Evolutionary conservation across 2,329 filamentous ascomycete species (phyloP).

Genomic region (Falciphora oryzae): DNA sequence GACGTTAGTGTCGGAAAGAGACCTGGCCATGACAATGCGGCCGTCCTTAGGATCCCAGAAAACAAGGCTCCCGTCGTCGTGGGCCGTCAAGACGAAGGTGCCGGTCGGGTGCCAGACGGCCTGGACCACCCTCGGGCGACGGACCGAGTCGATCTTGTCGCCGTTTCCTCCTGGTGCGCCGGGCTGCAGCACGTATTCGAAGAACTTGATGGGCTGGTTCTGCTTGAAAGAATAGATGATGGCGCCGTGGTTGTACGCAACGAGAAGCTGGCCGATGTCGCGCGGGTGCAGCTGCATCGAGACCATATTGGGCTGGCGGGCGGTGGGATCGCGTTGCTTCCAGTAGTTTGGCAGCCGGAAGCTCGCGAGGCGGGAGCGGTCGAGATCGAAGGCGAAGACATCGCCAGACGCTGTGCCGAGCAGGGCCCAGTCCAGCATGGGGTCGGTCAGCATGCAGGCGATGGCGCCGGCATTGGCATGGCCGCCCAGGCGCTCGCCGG

Average conservation of each 20-base stretch:
- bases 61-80: conserved; percentile 87
- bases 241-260: conserved; percentile 85
- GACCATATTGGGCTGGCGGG: conserved; percentile 56
- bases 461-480: conserved; percentile 75
- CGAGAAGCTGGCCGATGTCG: conserved; percentile 84
- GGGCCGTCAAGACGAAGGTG: conserved; percentile 78
- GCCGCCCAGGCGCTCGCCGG: conserved; percentile 58
- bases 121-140: conserved; percentile 71
- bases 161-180: conserved; percentile 82
- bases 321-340: conserved; percentile 64
- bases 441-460: conserved; percentile 71
- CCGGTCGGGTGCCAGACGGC: conserved; percentile 94
- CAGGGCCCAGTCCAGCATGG: conserved; percentile 89
- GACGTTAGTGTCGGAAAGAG: conserved; percentile 66
- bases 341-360: conserved; percentile 87
- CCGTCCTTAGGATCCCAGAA: conserved; percentile 94
- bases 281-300: conserved; percentile 81
- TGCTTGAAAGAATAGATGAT: conserved; percentile 95
- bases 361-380: conserved; percentile 66
- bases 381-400: conserved; percentile 86
- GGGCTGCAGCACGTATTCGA: conserved; percentile 74
- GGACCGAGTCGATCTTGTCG: conserved; percentile 51
- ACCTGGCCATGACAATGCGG: conserved; percentile 75
- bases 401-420: conserved; percentile 79
- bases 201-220: conserved; percentile 69